Evolutionary conservation across 805 yeast species (phyloP), one percentile per base, ranked within the genome.

Genomic region (Wickerhamiella shivajii): DNA sequence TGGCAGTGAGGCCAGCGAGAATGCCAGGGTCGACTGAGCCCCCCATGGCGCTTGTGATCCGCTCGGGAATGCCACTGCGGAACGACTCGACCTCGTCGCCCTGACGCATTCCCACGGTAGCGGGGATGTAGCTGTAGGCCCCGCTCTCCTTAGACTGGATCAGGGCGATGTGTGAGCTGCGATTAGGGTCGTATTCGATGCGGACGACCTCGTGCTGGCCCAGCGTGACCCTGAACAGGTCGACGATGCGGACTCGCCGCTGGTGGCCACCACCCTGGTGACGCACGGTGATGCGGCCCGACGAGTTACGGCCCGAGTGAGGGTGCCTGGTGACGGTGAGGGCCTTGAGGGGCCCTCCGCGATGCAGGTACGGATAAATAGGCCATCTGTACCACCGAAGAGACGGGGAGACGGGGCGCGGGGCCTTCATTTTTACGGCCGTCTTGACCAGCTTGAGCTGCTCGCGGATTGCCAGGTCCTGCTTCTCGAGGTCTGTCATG

Each of bases 201-300:
- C 98, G 67, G 42, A 74, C 60, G 15, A 90, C 96, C 20, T 69
- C 66, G 47, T 81, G 90, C 27, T 66, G 67, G 18, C 96, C 97
- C 1, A 74, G 58, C 3, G 54, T 66, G 24, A 54, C 48, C 50
- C 98, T 69, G 46, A 64, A 60, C 49, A 74, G 75, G 57, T 90
- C 98, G 15, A 90, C 67, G 21, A 80, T 55, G 48, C 98, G 71
- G 24, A 80, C 66, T 57, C 98, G 72, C 50, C 87, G 75, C 56
- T 79, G 80, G 55, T 79, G 90, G 22, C 97, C 97, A 49, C 98
- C 98, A 54, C 97, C 98, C 56, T 92, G 73, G 56, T 90, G 95
- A 53, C 98, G 72, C 29, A 81, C 77, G 4, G 94, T 83, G 48
- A 90, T 81, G 45, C 70, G 68, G 44, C 98, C 98, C 3, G 77